These are phyloP conservation scores for Leptomonas seymouri DNA, from an alignment of 208 protist genomes.

Conservation along the genomic window DNA sequence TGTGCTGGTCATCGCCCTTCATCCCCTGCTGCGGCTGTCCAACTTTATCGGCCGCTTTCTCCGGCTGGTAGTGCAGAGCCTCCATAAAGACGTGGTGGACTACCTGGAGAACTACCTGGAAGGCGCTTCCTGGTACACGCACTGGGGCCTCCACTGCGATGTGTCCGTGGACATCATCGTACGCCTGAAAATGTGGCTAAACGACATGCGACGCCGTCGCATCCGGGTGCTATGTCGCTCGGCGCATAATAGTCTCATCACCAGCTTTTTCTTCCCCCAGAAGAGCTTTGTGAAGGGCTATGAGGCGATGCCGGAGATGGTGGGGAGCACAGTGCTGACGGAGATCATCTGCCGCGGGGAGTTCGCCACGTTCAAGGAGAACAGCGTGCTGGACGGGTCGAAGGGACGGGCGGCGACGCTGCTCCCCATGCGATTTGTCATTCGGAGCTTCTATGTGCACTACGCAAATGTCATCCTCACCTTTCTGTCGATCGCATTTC, in stretches of 20 bases:
- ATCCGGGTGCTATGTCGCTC: constrained; percentile 20
- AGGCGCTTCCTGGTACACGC: constrained; percentile 62
- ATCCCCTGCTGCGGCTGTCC: constrained; percentile 69
- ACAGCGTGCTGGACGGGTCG: constrained; percentile 34
- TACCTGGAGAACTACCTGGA: constrained; percentile 81
- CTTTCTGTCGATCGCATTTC: constrained; percentile 62
- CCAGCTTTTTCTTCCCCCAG: constrained; percentile 32
- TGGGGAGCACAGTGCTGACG: constrained; percentile 20
- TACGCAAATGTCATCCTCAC: constrained; percentile 47
- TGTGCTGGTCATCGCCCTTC: constrained; percentile 52
- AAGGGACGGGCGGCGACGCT: constrained; percentile 8
- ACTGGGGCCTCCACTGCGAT: constrained; percentile 50
- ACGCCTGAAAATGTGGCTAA: constrained; percentile 55
- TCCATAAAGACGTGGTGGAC: constrained; percentile 74
- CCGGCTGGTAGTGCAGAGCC: constrained; percentile 65
- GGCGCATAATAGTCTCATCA: constrained; percentile 18
- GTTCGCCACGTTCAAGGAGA: constrained; percentile 71
- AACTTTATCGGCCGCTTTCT: constrained; percentile 81
- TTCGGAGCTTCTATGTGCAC: constrained; percentile 41
- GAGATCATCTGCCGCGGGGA: constrained; percentile 65
- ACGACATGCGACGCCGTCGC: constrained; percentile 35
- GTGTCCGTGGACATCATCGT: constrained; percentile 48
- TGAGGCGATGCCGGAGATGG: constrained; percentile 6
- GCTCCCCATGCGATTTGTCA: constrained; percentile 6
- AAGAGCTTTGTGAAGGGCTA: constrained; percentile 34